A percentile compares a stretch with the other conserved stretches of the same genome.
phyloP scores from a whole-genome alignment of 2,329 filamentous ascomycete species.

The Xylariaceae sp. region DNA sequence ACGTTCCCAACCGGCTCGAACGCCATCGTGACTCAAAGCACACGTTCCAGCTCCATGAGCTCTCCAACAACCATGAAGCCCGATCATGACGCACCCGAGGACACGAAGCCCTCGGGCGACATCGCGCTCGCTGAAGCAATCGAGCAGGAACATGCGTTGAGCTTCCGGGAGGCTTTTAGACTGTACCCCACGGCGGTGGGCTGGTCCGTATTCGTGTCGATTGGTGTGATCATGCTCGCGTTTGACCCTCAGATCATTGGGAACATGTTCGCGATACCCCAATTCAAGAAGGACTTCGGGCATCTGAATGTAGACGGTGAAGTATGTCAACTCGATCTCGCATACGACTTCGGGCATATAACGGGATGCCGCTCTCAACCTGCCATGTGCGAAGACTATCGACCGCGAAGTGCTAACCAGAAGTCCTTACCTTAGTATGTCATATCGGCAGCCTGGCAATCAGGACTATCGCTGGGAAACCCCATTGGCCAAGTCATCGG shows the following conservation, averaged over 20 bases:
- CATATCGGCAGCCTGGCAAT: conserved; percentile 42
- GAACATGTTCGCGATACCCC: conserved; percentile 48
- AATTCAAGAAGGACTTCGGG: conserved; percentile 34
- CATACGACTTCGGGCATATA: background rate
- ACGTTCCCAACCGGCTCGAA: no score
- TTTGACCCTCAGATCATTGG: conserved; percentile 64
- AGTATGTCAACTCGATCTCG: conserved; percentile 20
- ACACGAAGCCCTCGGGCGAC: no score
- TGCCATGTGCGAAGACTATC: background rate
- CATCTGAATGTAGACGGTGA: conserved; percentile 26
- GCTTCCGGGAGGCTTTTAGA: conserved; percentile 37
- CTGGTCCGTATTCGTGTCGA: conserved; percentile 58
- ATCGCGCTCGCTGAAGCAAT: conserved; percentile 32
- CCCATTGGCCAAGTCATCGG: conserved; percentile 55
- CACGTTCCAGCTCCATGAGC: no score
- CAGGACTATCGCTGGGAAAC: conserved; percentile 48
- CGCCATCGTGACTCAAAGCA: no score
- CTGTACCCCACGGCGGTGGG: conserved; percentile 44
- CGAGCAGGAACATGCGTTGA: conserved; percentile 37
- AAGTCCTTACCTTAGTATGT: conserved; percentile 13
- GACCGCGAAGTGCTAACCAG: background rate
- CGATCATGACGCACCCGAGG: no score
- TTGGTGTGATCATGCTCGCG: conserved; percentile 58
- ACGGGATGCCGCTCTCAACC: background rate
- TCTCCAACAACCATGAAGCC: no score